These are phyloP conservation scores for Cystobasidium sp. DNA, from an alignment of 1,284 basidiomycete genomes.

Conservation along the genomic window DNA sequence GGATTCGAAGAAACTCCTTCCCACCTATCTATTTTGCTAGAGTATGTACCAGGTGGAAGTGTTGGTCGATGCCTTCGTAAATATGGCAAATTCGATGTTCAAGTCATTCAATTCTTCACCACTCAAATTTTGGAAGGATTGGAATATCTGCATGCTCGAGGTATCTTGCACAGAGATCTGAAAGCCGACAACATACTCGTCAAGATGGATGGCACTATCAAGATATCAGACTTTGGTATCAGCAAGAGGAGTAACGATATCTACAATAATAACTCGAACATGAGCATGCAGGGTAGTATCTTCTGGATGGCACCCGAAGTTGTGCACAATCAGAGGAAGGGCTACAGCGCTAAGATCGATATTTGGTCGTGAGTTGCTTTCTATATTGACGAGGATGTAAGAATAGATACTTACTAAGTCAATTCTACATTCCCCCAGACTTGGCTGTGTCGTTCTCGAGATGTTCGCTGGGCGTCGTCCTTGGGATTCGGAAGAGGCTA, in stretches of 20 bases:
- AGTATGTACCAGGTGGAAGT: slow-evolving; percentile 97
- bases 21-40: slow-evolving; percentile 96
- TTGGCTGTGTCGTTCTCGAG: slow-evolving; percentile 95
- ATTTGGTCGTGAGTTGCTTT: slow-evolving; percentile 69
- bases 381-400: too few relatives aligned
- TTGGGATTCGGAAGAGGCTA: slow-evolving; percentile 85
- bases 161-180: slow-evolving; percentile 94
- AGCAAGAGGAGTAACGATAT: slow-evolving; percentile 84
- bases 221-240: slow-evolving; percentile 98
- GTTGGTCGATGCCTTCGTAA: slow-evolving; percentile 90
- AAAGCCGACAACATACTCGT: slow-evolving; percentile 99
- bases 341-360: slow-evolving; percentile 95
- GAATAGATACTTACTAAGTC: too few relatives aligned
- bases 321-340: slow-evolving; percentile 72
- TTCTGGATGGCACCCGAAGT: slow-evolving; percentile 99
- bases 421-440: too few relatives aligned
- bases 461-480: slow-evolving; percentile 96
- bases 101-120: slow-evolving; percentile 90
- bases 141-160: slow-evolving; percentile 87
- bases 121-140: slow-evolving; percentile 89
- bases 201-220: slow-evolving; percentile 88
- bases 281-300: slow-evolving; percentile 87
- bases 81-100: slow-evolving; percentile 83
- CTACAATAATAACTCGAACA: slow-evolving; percentile 75
- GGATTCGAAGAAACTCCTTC: slow-evolving; percentile 76